Base-by-base conservation (phyloP, 2,329 filamentous ascomycete genomes). In the Lasiodiplodia sp. region DNA sequence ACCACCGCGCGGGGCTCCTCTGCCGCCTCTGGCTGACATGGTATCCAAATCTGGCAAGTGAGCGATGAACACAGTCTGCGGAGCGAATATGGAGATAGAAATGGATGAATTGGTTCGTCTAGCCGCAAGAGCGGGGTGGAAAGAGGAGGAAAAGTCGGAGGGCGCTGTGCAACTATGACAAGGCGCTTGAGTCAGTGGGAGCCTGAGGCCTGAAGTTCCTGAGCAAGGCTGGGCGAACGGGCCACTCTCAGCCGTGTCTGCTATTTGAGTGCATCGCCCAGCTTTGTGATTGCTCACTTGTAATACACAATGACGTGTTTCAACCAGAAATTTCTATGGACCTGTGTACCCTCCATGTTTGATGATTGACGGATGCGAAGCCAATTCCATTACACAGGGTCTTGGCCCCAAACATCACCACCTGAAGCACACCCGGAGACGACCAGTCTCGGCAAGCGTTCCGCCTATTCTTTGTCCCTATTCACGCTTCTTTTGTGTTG, bases 1-100 rank as follows among this genome's bases (percentile, higher is more conserved):
- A 18, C 57, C 57, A 11, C 57, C 57, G 21, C 57, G 57, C 37
- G 57, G 57, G 3, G 37, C 31, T 64, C 60, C 60, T 55, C 63
- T 55, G 18, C 34, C 51, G 63, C 51, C 34, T 55, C 63, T 28
- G 38, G 11, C 34, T 14, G 58, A 51, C 58, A 62, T 66, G 34
- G 3, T 66, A 21, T 34, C 34, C 34, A 21, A 21, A 55, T 31
- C 4, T 18, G 31, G 14, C 18, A 65, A 49, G 14, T 51, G 28
- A 3, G 21, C 28, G 18, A 23, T n/a, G n/a, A 14, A 4, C 8
- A 31, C 28, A 16, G 34, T 14, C 2, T 4, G 28, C 23, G 25
- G 51, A 14, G n/a, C 16, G 10, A 23, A 4, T 31, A 3, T 11
- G 47, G 21, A 14, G 44, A 40, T 31, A 49, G 10, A n/a, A 14